Evolutionary conservation across 208 protist species (phyloP).

Genomic region (Leishmania tarentolae): DNA sequence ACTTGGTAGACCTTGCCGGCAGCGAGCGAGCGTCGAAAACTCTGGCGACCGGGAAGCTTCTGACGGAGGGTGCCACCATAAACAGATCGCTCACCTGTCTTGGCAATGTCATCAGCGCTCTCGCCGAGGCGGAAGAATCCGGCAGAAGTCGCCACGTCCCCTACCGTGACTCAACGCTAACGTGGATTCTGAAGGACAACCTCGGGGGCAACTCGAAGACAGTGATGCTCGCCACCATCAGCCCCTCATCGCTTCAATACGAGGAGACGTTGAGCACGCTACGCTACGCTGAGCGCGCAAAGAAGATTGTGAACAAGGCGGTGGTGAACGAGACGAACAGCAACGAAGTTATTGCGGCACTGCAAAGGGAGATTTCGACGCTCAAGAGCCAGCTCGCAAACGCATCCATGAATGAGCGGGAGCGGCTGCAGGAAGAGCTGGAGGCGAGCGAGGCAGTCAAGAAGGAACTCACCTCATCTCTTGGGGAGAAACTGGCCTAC

Average conservation of each 20-base stretch:
- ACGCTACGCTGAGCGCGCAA: slow-evolving; percentile 86
- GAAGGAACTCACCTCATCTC: slow-evolving; percentile 65
- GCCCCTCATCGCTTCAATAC: slow-evolving; percentile 54
- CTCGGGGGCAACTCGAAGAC: slow-evolving; percentile 62
- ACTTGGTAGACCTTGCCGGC: slow-evolving; percentile 85
- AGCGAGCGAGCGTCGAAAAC: slow-evolving; percentile 87
- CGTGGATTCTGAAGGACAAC: slow-evolving; percentile 84
- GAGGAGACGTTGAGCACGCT: slow-evolving; percentile 80
- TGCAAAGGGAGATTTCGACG: slow-evolving; percentile 70
- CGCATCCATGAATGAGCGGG: slow-evolving; percentile 53
- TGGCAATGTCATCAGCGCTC: slow-evolving; percentile 82
- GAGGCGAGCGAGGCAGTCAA: slow-evolving; percentile 71
- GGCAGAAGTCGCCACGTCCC: slow-evolving; percentile 69
- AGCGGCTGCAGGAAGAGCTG: slow-evolving; percentile 58
- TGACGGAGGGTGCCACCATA: slow-evolving; percentile 91
- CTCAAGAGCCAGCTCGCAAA: slow-evolving; percentile 57
- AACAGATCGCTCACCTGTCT: slow-evolving; percentile 88
- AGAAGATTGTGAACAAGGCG: slow-evolving; percentile 87
- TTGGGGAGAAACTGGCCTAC: slow-evolving; percentile 72
- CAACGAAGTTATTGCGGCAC: slow-evolving; percentile 75
- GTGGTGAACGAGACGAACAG: slow-evolving; percentile 88
- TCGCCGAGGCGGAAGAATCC: slow-evolving; percentile 48
- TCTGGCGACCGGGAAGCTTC: slow-evolving; percentile 72
- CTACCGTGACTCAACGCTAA: slow-evolving; percentile 93
- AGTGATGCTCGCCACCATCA: slow-evolving; percentile 83